These are phyloP conservation scores for Lepiota venenata DNA, from an alignment of 768 basidiomycete species.

Conservation along the genomic window DNA sequence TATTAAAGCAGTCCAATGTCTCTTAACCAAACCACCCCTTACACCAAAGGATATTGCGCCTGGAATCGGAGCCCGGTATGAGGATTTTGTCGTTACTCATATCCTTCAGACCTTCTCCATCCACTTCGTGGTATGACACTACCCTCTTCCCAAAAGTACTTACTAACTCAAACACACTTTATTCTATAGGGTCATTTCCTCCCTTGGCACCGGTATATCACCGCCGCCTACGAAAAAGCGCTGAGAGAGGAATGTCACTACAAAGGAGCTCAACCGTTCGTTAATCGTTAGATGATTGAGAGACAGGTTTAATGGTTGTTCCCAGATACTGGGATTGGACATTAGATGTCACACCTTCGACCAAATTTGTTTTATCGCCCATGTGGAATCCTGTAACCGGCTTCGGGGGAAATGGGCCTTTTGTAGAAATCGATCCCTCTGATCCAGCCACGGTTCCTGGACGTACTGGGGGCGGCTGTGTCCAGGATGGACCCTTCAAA, in stretches of 20 bases:
- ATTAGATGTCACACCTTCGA: no score
- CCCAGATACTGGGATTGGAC: no score
- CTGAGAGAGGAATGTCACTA: conserved; percentile 23
- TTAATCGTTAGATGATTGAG: neutral
- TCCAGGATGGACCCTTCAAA: no score
- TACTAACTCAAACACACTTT: no score
- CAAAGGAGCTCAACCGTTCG: conserved; percentile 21
- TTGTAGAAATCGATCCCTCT: no score
- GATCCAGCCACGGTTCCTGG: neutral
- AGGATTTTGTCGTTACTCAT: conserved; percentile 23
- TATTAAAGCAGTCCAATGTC: conserved; percentile 19
- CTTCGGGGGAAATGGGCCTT: no score
- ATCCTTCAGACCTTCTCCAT: conserved; percentile 20
- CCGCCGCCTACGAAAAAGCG: conserved; percentile 18
- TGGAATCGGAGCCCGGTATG: conserved; percentile 21
- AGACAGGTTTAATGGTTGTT: no score
- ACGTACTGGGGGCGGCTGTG: neutral
- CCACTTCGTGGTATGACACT: conserved; percentile 20
- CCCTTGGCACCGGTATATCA: conserved; percentile 23
- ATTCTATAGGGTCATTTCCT: conserved; percentile 21
- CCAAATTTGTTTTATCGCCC: no score
- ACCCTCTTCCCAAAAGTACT: neutral
- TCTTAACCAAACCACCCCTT: conserved; percentile 16
- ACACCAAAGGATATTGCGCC: conserved; percentile 15
- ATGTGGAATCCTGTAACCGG: no score